Conservation (phyloP, 805 yeast genomes). For the Schwanniomyces yamadae region DNA sequence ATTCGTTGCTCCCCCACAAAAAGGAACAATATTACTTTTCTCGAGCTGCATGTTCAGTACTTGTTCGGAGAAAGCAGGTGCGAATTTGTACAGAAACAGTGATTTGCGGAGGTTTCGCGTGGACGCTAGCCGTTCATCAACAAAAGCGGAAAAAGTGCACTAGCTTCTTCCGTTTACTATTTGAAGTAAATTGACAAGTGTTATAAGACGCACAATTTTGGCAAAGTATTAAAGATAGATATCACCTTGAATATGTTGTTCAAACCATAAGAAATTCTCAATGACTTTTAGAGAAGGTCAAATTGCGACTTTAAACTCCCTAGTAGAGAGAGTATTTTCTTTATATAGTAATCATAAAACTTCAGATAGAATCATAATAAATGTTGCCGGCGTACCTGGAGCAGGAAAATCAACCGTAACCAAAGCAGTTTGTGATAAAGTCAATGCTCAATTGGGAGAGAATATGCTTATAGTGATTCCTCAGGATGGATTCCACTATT, state of each 20-base stretch:
- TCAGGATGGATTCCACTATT: conserved; percentile 33
- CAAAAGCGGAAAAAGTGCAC: neutral
- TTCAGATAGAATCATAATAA: conserved; percentile 29
- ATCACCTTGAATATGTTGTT: neutral
- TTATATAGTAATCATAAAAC: neutral
- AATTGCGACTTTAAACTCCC: neutral
- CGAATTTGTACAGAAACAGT: neutral
- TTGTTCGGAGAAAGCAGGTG: neutral
- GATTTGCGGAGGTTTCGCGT: neutral
- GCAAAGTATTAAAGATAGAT: neutral
- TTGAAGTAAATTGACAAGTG: neutral
- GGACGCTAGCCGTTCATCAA: neutral
- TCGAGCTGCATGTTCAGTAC: no score
- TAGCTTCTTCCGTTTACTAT: neutral
- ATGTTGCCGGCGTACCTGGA: conserved; percentile 74
- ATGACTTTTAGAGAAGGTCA: neutral
- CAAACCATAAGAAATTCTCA: neutral
- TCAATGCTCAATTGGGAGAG: conserved; percentile 8
- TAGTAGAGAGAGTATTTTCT: neutral
- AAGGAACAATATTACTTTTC: no score
- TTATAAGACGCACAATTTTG: neutral
- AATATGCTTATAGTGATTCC: conserved; percentile 20
- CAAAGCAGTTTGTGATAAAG: conserved; percentile 30
- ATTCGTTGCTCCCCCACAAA: no score
- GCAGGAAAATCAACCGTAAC: conserved; percentile 76